phyloP scores from a whole-genome alignment of 2,329 filamentous ascomycete species.

The Pseudocercospora vitis region DNA sequence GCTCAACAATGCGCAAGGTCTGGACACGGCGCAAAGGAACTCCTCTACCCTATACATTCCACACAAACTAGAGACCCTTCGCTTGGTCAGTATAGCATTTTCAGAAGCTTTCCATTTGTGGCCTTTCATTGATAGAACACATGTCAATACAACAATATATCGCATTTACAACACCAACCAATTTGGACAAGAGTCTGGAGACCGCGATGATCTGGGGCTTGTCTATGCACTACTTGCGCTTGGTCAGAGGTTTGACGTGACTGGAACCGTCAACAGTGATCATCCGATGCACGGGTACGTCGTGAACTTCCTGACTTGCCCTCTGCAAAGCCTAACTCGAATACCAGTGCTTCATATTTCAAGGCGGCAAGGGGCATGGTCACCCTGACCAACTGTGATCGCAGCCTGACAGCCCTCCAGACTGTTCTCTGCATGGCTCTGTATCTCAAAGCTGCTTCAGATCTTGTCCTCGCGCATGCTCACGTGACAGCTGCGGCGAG shows the following conservation, averaged over 20 bases:
- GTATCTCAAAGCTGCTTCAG: conserved; percentile 21
- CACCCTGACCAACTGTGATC: conserved; percentile 20
- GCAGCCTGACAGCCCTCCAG: conserved; percentile 22
- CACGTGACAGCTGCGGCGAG: conserved; percentile 23
- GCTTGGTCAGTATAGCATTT: conserved; percentile 19
- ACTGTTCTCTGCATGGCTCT: conserved; percentile 24
- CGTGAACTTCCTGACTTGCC: not conserved
- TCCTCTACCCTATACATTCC: conserved; percentile 13
- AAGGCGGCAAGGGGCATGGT: conserved; percentile 21
- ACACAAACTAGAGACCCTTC: conserved; percentile 9
- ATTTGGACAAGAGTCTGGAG: conserved; percentile 21
- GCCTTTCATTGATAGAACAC: conserved; percentile 22
- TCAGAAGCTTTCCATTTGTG: conserved; percentile 22
- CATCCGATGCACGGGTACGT: conserved; percentile 9
- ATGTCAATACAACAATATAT: conserved; percentile 19
- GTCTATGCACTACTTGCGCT: conserved; percentile 23
- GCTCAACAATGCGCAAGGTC: conserved; percentile 15
- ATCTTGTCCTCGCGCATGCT: conserved; percentile 16
- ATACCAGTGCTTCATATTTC: conserved; percentile 17
- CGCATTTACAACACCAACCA: conserved; percentile 20
- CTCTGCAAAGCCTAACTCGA: no score
- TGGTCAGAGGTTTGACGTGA: conserved; percentile 22
- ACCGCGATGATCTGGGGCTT: conserved; percentile 24
- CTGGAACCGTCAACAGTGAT: not conserved
- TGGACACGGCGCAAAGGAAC: not conserved